Base-by-base conservation (phyloP, 805 yeast genomes). In the Starmerella etchellsii region DNA sequence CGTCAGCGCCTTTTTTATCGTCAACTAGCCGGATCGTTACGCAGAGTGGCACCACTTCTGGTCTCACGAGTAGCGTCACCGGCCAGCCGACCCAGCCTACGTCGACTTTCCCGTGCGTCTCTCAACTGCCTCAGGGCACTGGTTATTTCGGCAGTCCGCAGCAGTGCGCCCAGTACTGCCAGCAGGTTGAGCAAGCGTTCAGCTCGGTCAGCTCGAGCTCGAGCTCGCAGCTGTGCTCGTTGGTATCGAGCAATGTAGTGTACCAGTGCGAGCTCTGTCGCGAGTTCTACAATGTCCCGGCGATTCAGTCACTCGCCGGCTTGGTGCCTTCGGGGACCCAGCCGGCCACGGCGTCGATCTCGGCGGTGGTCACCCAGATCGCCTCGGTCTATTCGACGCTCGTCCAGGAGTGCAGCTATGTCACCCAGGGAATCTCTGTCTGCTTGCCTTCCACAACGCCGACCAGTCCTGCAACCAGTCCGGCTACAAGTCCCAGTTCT, bases 1-100 rank as follows among this genome's bases (percentile, higher is more conserved):
- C 52, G 29, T 45, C 44, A 32, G 41, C 42, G 48, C 58, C 60
- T 56, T 55, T 56, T 55, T 56, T 57, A 56, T 56, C 60, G 54
- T 55, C 60, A 56, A 54, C 58, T 57, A 58, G 56, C 58, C 56
- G 57, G 54, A 49, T 51, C 46, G 42, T 50, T 52, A 54, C 57
- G 53, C 44, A 53, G 43, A 51, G 60, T 56, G 60, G 60, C 61
- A 57, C 60, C 59, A 28, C 42, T 29, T 31, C 50, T 33, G 59
- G 60, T 57, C 61, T 55, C 60, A 56, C 60, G 35, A 55, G 60
- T 56, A 53, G 59, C 52, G 43, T 55, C 45, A 43, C 54, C 56
- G 56, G 59, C 58, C n/a, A 20, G 43, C 40, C 45, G 31, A 29
- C 42, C 27, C 41, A 38, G 31, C 39, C 42, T 14, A 25, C 42